phyloP scores from a whole-genome alignment of 2,329 filamentous ascomycete genomes.

The Alternaria hordeiaustralica region DNA sequence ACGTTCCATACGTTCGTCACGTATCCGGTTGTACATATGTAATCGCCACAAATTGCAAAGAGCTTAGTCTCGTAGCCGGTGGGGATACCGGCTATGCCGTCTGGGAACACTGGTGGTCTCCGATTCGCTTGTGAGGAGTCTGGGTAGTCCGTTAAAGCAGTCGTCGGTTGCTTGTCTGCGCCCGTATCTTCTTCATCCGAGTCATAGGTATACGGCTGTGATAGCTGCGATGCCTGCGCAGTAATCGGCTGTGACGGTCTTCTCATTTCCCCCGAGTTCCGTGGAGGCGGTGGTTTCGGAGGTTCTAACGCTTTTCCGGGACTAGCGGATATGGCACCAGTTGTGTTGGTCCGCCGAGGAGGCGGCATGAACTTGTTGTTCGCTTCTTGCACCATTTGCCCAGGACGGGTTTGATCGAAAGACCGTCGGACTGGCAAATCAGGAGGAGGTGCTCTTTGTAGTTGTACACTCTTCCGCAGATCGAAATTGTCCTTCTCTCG shows the following conservation, averaged over 20 bases:
- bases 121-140: conserved; percentile 86
- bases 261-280: conserved; percentile 44
- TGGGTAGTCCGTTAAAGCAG: conserved; percentile 72
- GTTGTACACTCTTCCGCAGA: conserved; percentile 43
- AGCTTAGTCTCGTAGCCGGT: conserved; percentile 87
- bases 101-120: conserved; percentile 76
- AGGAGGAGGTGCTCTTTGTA: conserved; percentile 38
- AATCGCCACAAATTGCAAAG: conserved; percentile 86
- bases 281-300: conserved; percentile 43
- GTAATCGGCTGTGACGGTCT: conserved; percentile 28
- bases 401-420: conserved; percentile 43
- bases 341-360: conserved; percentile 44
- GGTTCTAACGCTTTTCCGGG: conserved; percentile 36
- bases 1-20: conserved; percentile 90
- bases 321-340: conserved; percentile 7
- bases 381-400: conserved; percentile 30
- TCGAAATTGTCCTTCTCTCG: conserved; percentile 45
- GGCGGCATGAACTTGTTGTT: conserved; percentile 41
- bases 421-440: conserved; percentile 46
- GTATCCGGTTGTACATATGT: conserved; percentile 84
- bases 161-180: conserved; percentile 56
- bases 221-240: conserved; percentile 22
- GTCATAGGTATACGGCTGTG: conserved; percentile 49
- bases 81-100: conserved; percentile 75
- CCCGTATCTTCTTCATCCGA: conserved; percentile 58